phyloP scores from a whole-genome alignment of 305 asterid genomes.

The Salvia sclarea region DNA sequence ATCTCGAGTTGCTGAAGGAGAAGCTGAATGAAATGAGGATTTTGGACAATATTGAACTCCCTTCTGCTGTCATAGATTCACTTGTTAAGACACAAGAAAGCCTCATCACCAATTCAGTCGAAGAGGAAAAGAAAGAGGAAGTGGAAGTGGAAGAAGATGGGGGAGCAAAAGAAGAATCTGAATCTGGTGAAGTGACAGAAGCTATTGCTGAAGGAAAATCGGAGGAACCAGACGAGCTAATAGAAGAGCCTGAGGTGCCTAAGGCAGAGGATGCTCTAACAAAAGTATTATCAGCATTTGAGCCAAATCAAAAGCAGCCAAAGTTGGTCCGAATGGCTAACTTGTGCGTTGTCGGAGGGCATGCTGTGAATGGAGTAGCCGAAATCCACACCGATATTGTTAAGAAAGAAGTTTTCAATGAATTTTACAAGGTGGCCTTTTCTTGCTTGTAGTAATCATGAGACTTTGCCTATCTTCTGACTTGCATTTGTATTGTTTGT shows the following conservation, averaged over 20 bases:
- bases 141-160: conserved; percentile 3
- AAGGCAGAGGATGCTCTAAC: conserved; percentile 31
- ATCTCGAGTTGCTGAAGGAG: conserved; percentile 48
- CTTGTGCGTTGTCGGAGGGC: conserved; percentile 61
- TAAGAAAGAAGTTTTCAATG: conserved; percentile 57
- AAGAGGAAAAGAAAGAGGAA: conserved; percentile 27
- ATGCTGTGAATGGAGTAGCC: conserved; percentile 69
- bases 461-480: not conserved
- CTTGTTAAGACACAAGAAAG: conserved; percentile 47
- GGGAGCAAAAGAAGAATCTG: conserved; percentile 21
- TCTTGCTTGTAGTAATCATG: not conserved
- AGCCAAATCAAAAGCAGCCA: conserved; percentile 43
- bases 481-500: conserved; percentile 14
- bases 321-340: conserved; percentile 64
- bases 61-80: conserved; percentile 45
- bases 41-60: conserved; percentile 56
- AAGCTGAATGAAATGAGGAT: conserved; percentile 62
- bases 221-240: conserved; percentile 27
- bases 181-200: conserved; percentile 36
- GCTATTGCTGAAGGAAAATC: conserved; percentile 26
- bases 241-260: conserved; percentile 28
- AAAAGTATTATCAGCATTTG: conserved; percentile 42
- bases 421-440: conserved; percentile 49
- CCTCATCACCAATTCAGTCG: conserved; percentile 22
- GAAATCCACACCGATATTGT: conserved; percentile 68